Conservation (phyloP, 2,329 filamentous ascomycete genomes). For the Rhynchosporium agropyri region DNA sequence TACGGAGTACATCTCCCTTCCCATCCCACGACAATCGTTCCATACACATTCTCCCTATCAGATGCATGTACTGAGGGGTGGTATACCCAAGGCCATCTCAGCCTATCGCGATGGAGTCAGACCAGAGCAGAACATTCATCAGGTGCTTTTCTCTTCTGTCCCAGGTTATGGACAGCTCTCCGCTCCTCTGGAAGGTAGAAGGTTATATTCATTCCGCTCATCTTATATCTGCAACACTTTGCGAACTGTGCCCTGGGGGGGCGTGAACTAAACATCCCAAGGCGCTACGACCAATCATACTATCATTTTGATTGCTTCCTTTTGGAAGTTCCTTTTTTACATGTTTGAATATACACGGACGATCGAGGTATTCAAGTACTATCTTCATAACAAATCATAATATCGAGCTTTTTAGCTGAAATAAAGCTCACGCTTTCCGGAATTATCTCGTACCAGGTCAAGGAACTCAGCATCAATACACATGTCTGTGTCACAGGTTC, state of each 20-base stretch:
- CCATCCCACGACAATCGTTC: background rate
- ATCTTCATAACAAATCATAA: background rate
- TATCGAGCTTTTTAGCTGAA: background rate
- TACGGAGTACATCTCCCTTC: too few species aligned
- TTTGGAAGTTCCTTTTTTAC: too few species aligned
- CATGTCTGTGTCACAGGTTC: background rate
- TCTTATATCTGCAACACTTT: background rate
- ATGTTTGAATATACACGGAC: background rate
- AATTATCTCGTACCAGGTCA: background rate
- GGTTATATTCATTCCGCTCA: background rate
- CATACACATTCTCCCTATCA: background rate
- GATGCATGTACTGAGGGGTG: background rate
- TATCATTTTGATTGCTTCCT: too few species aligned
- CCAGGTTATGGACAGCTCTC: conserved; percentile 5
- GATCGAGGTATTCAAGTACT: background rate
- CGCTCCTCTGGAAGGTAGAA: conserved; percentile 1
- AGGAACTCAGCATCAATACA: background rate
- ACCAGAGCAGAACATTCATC: conserved; percentile 2
- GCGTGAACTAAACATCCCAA: background rate
- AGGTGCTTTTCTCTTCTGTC: background rate
- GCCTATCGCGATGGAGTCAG: background rate
- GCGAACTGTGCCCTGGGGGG: background rate
- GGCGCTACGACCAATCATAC: background rate
- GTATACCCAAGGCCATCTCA: background rate
- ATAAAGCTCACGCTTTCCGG: background rate